phyloP scores from a whole-genome alignment of 805 yeast genomes.

The Citeromyces matritensis region DNA sequence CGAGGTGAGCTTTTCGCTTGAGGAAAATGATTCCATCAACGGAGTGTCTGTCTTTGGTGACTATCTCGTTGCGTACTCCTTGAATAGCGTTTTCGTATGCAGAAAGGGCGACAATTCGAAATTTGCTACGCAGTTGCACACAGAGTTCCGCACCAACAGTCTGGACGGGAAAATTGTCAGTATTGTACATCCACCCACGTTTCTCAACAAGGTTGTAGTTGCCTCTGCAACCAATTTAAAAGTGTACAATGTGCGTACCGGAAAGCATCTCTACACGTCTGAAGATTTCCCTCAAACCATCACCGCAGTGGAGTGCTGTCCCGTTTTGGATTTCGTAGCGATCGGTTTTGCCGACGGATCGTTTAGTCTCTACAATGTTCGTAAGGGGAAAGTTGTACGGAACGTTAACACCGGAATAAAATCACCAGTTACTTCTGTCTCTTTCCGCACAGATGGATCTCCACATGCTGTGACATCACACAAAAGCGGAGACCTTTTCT shows the following conservation, averaged over 20 bases:
- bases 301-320: slow-evolving; percentile 66
- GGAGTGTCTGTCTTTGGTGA: slow-evolving; percentile 64
- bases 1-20: slow-evolving; percentile 4
- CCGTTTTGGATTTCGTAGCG: slow-evolving; percentile 75
- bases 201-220: slow-evolving; percentile 74
- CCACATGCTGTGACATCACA: slow-evolving; percentile 74
- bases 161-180: slow-evolving; percentile 61
- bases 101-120: slow-evolving; percentile 27
- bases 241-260: slow-evolving; percentile 65
- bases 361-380: slow-evolving; percentile 50
- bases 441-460: slow-evolving; percentile 86
- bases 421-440: slow-evolving; percentile 38
- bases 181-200: slow-evolving; percentile 76
- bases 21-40: slow-evolving; percentile 18
- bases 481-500: slow-evolving; percentile 67
- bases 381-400: slow-evolving; percentile 41
- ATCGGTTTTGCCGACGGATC: slow-evolving; percentile 62
- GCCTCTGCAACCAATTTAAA: slow-evolving; percentile 54
- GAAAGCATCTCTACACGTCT: slow-evolving; percentile 41
- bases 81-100: slow-evolving; percentile 29
- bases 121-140: slow-evolving; percentile 49
- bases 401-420: slow-evolving; percentile 27
- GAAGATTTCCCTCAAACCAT: slow-evolving; percentile 39
- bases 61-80: slow-evolving; percentile 34
- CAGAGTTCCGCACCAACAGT: slow-evolving; percentile 41